Base-by-base conservation (phyloP, 495 filamentous ascomycete genomes). In the Cudoniella acicularis region DNA sequence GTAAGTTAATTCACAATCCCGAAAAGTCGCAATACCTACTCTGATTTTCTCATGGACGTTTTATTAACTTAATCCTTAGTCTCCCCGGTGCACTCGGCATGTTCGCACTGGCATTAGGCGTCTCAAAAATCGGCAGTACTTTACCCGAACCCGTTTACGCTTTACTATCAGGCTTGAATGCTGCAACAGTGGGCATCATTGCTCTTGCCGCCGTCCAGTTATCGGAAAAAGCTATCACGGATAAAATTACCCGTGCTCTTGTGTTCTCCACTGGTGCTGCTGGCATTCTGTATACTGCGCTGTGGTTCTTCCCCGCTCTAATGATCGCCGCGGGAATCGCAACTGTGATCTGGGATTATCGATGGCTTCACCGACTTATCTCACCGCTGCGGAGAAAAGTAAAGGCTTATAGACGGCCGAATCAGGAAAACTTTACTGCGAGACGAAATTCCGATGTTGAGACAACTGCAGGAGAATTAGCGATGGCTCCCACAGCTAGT, bases 301-400 rank as follows among this genome's bases (percentile, higher is more conserved):
- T 92, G 0, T 95, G 88, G 90, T 95, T 91, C 64, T 93, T 92
- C 60, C 90, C 90, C 0, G 67, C 88, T 0, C 64, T 95, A 8
- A 87, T 93, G 79, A 54, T 84, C 10, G 23, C 69, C 0, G 72
- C 73, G 13, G 88, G 84, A 0, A 3, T 79, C 13, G 70, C 73
- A 0, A 84, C 86, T 0, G 67, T 84, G 0, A 42, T 81, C 9
- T 88, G 83, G 74, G 89, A 36, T 36, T 36, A 6, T 36, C 30
- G 30, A 36, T 36, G 30, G 30, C 30, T 36, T 4, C 30, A 36
- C 13, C 30, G 30, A 36, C 30, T 36, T 13, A 4, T 36, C 13
- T 6, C 30, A 36, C 13, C 30, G 13, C 6, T 36, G 6, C 30
- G 30, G 4, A 36, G 30, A 36, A 36, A 13, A 36, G 13, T 36